A percentile compares a stretch with the other conserved stretches of the same genome.
Conservation (phyloP, 129 eudicot species). For the Saussurea involucrata region DNA sequence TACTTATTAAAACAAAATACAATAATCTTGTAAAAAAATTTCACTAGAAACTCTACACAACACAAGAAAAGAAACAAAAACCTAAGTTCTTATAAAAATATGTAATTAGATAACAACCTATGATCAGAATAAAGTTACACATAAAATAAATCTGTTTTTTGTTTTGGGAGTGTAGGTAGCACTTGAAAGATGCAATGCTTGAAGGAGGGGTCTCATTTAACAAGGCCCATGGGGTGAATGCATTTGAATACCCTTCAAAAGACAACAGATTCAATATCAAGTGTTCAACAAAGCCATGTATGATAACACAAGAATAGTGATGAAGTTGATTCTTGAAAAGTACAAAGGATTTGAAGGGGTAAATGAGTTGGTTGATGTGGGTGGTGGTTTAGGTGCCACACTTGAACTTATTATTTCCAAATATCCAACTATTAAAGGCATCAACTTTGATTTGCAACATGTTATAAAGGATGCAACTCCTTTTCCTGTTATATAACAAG, state of each 20-base stretch:
- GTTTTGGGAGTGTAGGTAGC: slow-evolving; percentile 14
- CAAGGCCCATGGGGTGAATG: slow-evolving; percentile 41
- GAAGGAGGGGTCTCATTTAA: slow-evolving; percentile 45
- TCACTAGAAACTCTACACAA: no score
- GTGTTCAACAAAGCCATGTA: slow-evolving; percentile 34
- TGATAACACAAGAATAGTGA: slow-evolving; percentile 21
- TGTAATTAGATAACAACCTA: no score
- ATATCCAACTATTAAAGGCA: slow-evolving; percentile 33
- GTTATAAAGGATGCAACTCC: slow-evolving; percentile 35
- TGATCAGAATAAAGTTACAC: no score
- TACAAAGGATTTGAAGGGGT: slow-evolving; percentile 45
- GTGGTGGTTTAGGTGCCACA: slow-evolving; percentile 48
- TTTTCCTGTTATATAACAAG: slow-evolving; percentile 9
- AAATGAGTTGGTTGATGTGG: slow-evolving; percentile 36
- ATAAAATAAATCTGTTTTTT: no score
- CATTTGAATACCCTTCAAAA: slow-evolving; percentile 31
- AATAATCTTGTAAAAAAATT: no score
- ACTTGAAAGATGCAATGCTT: slow-evolving; percentile 36
- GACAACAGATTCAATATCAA: slow-evolving; percentile 31
- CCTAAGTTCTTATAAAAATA: no score
- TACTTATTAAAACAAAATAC: no score
- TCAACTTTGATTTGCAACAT: slow-evolving; percentile 37
- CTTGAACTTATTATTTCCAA: slow-evolving; percentile 31
- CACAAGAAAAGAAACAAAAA: no score
- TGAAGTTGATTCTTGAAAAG: slow-evolving; percentile 34